Conservation (phyloP, 768 basidiomycete genomes). For the Crucibulum laeve region DNA sequence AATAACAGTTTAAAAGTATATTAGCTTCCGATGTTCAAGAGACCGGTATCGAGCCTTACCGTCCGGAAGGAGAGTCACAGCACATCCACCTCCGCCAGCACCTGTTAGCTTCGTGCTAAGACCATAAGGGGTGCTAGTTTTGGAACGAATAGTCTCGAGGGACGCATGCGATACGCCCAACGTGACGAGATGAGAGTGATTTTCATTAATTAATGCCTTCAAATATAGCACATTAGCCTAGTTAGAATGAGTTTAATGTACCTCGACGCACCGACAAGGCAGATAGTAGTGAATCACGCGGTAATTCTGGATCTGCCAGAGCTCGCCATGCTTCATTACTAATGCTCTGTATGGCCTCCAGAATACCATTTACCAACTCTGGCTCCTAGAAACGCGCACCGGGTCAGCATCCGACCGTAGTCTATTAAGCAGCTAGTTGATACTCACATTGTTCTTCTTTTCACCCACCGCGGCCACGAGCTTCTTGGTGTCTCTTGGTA, state of each 20-base stretch:
- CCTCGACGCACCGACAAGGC: conserved; percentile 61
- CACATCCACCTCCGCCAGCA: conserved; percentile 97
- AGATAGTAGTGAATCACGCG: conserved; percentile 59
- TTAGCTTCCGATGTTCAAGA: conserved; percentile 2
- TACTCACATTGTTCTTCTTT: conserved; percentile 56
- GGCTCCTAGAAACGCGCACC: conserved; percentile 56
- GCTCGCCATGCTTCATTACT: conserved; percentile 76
- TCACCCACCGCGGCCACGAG: conserved; percentile 86
- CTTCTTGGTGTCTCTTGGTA: conserved; percentile 91
- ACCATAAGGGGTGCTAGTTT: conserved; percentile 61
- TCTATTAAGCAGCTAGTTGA: neutral
- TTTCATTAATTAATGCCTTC: conserved; percentile 82
- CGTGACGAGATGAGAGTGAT: conserved; percentile 78
- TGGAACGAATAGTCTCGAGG: conserved; percentile 76
- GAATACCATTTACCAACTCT: conserved; percentile 71
- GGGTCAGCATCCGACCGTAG: conserved; percentile 3
- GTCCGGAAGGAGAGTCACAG: conserved; percentile 93
- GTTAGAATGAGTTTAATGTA: conserved; percentile 7
- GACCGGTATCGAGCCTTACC: conserved; percentile 41
- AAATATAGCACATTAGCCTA: conserved; percentile 9
- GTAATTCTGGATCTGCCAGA: conserved; percentile 69
- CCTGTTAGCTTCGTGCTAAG: conserved; percentile 95
- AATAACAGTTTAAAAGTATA: conserved; percentile 8
- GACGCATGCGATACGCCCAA: conserved; percentile 91
- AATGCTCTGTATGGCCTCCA: conserved; percentile 80